Base-by-base conservation (phyloP, 331 rosid species). In the Phaseolus coccineus region DNA sequence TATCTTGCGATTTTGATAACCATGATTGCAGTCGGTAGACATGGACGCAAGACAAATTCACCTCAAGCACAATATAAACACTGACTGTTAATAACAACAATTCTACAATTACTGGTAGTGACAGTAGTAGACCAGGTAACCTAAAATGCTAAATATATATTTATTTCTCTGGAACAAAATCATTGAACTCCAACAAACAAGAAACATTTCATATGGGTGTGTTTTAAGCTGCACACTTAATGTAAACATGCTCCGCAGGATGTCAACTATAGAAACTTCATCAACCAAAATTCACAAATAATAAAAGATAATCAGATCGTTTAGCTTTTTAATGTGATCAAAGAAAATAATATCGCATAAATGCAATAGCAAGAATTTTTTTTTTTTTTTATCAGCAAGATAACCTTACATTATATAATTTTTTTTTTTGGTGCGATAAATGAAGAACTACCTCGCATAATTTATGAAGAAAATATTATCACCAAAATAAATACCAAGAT, bases 1-100 rank as follows among this genome's bases (percentile, higher is more conserved):
- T 40, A 0, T 5, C 40, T 1, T 6, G 6, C 4, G 40, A 37
- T 37, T 37, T 37, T 37, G 40, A 37, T 5, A 37, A 37, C 1
- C 40, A 37, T 37, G 44, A 40, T 40, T 1, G 6, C 37, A 59
- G 14, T 13, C 15, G 68, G 50, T 19, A 59, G 31, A 39, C 44
- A 56, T 24, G 80, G 4, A 77, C 28, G 74, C 62, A 74, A 80
- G 64, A 63, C 47, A 72, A 75, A 61, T 47, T 44, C 73, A 79
- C 35, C 66, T 19, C 56, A 69, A 59, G 37, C 66, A 70, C 25
- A 58, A 58, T 42, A 50, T 8, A 11, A 44, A 9, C 2, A 24
- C 39, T 25, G 73, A 22, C 8, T 37, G 47, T 30, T 37, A 79
- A 3, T 80, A 72, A 37, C 14, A 8, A 22, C 42, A 67, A 66